Conservation (phyloP, 2,329 filamentous ascomycete genomes). For the Penicillium verrucosum region DNA sequence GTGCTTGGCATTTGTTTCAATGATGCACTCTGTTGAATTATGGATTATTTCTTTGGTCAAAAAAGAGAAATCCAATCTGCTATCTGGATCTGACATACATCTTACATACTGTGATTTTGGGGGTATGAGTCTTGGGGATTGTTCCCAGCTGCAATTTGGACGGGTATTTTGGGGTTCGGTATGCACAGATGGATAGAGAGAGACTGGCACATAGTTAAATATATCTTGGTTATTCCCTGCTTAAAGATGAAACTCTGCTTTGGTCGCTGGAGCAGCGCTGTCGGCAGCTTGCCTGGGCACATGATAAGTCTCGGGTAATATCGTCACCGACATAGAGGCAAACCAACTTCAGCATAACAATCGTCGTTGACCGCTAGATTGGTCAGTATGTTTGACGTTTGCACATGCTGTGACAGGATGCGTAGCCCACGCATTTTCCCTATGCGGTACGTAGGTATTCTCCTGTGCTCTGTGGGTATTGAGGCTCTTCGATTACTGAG, state of each 20-base stretch:
- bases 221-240: background rate
- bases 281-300: background rate
- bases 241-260: background rate
- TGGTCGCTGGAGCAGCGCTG: background rate
- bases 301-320: constrained; percentile 5
- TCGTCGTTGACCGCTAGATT: background rate
- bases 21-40: background rate
- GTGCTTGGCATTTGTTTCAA: background rate
- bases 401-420: constrained; percentile 2
- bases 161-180: background rate
- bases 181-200: background rate
- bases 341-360: background rate
- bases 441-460: background rate
- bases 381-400: background rate
- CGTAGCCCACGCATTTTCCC: background rate
- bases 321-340: background rate
- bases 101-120: background rate
- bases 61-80: background rate
- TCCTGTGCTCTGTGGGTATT: background rate
- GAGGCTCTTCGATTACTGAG: background rate
- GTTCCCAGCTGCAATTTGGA: background rate
- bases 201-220: background rate
- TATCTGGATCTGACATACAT: background rate
- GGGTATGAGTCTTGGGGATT: background rate
- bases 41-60: background rate